Percentiles rank a stretch among this genome's conserved stretches.
Evolutionary conservation across 1,284 basidiomycete species (phyloP).

Genomic region (Schizophyllum commune): DNA sequence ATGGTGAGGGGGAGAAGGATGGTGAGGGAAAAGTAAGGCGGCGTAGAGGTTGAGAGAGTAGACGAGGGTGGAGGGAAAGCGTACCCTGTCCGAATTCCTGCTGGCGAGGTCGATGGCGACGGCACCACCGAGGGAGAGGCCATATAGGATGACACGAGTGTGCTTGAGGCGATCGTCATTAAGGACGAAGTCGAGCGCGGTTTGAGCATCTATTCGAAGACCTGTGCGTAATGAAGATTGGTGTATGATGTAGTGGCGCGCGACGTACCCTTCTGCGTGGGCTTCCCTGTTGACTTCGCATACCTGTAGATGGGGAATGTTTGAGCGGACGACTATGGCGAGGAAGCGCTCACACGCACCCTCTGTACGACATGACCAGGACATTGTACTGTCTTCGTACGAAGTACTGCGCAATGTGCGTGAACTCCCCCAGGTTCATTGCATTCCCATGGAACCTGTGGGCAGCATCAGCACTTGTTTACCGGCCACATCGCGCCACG

Average conservation of each 20-base stretch:
- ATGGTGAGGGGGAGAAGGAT: background rate
- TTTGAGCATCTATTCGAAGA: slow-evolving; percentile 31
- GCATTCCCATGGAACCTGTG: slow-evolving; percentile 37
- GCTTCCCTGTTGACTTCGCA: slow-evolving; percentile 22
- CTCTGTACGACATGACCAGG: slow-evolving; percentile 32
- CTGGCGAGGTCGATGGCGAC: slow-evolving; percentile 35
- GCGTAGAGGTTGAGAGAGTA: background rate
- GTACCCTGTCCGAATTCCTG: slow-evolving; percentile 24
- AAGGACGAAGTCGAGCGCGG: slow-evolving; percentile 28
- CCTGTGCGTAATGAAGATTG: slow-evolving; percentile 16
- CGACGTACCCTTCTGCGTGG: background rate
- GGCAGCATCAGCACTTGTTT: slow-evolving; percentile 16
- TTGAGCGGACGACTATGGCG: background rate
- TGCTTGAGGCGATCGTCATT: slow-evolving; percentile 19
- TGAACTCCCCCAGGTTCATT: slow-evolving; percentile 22
- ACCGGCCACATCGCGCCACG: background rate
- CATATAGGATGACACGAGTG: slow-evolving; percentile 26
- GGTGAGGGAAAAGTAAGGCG: background rate
- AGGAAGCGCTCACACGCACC: slow-evolving; percentile 19
- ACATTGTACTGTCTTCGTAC: slow-evolving; percentile 27
- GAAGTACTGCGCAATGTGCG: slow-evolving; percentile 16
- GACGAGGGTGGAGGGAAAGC: background rate
- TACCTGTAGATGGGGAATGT: slow-evolving; percentile 19
- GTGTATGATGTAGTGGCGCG: background rate
- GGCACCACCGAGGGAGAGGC: slow-evolving; percentile 34